phyloP scores from a whole-genome alignment of 768 basidiomycete genomes.

The Auriculariales sp. region DNA sequence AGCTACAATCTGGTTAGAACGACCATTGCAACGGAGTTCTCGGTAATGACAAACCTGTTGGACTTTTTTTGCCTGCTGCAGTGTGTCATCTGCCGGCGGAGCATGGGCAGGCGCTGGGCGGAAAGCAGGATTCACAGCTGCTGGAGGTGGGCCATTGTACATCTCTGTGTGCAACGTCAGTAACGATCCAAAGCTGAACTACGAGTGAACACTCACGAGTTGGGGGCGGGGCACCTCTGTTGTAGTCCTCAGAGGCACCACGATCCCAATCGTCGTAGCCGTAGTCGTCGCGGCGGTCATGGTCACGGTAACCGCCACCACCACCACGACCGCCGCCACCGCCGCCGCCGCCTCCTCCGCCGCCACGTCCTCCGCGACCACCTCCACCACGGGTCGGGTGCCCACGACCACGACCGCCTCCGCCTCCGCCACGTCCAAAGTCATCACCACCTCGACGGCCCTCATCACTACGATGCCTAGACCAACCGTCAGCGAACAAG shows the following conservation, averaged over 20 bases:
- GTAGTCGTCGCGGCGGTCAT: constrained; percentile 25
- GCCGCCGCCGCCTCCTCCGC: constrained; percentile 20
- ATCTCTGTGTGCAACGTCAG: constrained; percentile 7
- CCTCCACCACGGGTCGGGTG: too few relatives aligned
- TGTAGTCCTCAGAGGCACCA: not conserved
- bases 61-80: constrained; percentile 79
- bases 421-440: not conserved
- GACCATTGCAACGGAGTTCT: not conserved
- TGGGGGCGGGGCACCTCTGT: constrained; percentile 15
- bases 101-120: not conserved
- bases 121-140: not conserved
- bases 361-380: constrained; percentile 13
- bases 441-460: not conserved
- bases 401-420: constrained; percentile 3
- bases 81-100: constrained; percentile 47
- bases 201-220: not conserved
- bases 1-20: constrained; percentile 22
- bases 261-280: constrained; percentile 18
- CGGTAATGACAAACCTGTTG: constrained; percentile 44
- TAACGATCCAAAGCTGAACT: constrained; percentile 2
- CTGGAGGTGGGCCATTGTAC: not conserved
- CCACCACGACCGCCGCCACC: constrained; percentile 28
- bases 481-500: not conserved
- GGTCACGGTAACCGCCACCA: constrained; percentile 34
- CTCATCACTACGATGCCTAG: not conserved